Percentiles rank a stretch among this genome's conserved stretches.
Conservation (phyloP, 2,329 filamentous ascomycete species). For the Diaporthe humulicola region DNA sequence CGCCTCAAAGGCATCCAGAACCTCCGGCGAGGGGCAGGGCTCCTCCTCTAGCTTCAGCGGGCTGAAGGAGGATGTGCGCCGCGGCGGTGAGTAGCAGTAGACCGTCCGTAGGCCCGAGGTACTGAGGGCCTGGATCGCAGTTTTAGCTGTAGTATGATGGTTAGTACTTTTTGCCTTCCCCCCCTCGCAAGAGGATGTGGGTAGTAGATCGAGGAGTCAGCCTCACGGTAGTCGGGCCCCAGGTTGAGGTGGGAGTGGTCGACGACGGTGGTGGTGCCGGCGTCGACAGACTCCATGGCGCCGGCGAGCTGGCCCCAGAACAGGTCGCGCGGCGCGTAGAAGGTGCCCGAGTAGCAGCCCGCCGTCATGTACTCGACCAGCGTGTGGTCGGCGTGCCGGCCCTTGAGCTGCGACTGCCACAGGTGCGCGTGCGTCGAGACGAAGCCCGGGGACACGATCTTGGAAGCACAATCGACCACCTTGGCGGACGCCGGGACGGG, state of each 20-base stretch:
- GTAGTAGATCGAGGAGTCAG: not conserved
- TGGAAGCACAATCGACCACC: constrained; percentile 56
- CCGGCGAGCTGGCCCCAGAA: constrained; percentile 61
- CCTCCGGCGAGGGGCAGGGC: constrained; percentile 47
- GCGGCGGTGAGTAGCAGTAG: constrained; percentile 56
- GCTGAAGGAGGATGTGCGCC: constrained; percentile 47
- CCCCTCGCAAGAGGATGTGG: not conserved
- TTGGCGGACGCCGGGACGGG: constrained; percentile 33
- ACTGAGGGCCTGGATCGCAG: constrained; percentile 55
- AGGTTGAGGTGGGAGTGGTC: constrained; percentile 53
- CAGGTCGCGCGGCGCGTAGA: constrained; percentile 56
- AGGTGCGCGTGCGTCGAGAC: constrained; percentile 60
- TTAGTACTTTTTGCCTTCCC: not conserved
- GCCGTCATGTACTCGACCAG: constrained; percentile 45
- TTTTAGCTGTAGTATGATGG: constrained; percentile 35
- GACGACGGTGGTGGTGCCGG: constrained; percentile 57
- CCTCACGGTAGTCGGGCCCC: constrained; percentile 46
- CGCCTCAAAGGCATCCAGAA: constrained; percentile 51
- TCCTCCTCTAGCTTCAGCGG: constrained; percentile 46
- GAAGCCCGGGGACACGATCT: constrained; percentile 57
- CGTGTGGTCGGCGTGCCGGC: constrained; percentile 43
- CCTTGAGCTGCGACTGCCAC: constrained; percentile 56
- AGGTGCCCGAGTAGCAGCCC: constrained; percentile 53
- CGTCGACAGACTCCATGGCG: constrained; percentile 55
- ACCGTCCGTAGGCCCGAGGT: constrained; percentile 60